phyloP scores from a whole-genome alignment of 805 yeast genomes.

The Candida xiaguanensis region DNA sequence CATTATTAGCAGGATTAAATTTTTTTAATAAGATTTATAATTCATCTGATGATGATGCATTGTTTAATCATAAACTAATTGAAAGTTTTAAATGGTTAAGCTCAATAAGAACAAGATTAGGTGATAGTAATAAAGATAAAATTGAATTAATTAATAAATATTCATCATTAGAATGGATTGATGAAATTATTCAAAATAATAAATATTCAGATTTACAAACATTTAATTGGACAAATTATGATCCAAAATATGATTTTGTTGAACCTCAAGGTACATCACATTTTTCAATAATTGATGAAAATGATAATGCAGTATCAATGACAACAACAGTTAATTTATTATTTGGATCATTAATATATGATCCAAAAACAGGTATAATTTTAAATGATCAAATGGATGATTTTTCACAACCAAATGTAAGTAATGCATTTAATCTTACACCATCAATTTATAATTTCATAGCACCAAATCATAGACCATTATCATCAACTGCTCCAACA shows the following conservation, averaged over 20 bases:
- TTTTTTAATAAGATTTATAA: conserved; percentile 45
- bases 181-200: conserved; percentile 32
- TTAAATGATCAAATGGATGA: conserved; percentile 95
- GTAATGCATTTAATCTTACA: conserved; percentile 72
- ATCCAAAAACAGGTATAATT: conserved; percentile 75
- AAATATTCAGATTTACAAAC: conserved; percentile 59
- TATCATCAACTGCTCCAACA: conserved; percentile 79
- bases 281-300: conserved; percentile 69
- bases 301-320: conserved; percentile 76
- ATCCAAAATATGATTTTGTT: conserved; percentile 71
- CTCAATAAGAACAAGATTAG: conserved; percentile 78
- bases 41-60: conserved; percentile 16
- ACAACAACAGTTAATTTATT: conserved; percentile 84
- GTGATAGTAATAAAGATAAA: conserved; percentile 50
- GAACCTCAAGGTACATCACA: conserved; percentile 93
- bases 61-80: conserved; percentile 61
- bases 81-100: conserved; percentile 96
- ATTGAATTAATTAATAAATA: conserved; percentile 36
- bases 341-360: conserved; percentile 83
- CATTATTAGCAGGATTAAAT: conserved; percentile 69
- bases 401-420: conserved; percentile 64
- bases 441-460: conserved; percentile 82
- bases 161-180: conserved; percentile 55
- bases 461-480: conserved; percentile 73
- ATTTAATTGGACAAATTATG: conserved; percentile 64